Percentiles rank a stretch among this genome's conserved stretches.
Evolutionary conservation across 1,284 basidiomycete species (phyloP).

Genomic region (Trichosporon faecale): DNA sequence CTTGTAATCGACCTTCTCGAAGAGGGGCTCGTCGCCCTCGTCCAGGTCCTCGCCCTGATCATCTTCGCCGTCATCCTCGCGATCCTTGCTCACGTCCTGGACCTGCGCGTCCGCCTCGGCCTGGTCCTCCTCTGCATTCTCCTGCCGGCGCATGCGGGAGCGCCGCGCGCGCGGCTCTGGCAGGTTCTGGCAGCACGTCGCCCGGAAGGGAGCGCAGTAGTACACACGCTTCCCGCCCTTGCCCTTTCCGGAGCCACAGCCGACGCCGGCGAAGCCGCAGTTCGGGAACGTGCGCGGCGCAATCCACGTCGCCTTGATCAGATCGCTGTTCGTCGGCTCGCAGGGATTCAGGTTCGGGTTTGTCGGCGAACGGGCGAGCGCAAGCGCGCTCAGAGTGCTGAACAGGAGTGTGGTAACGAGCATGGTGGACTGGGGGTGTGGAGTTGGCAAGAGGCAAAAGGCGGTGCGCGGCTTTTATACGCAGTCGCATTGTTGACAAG

Average conservation of each 20-base stretch:
- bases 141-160: neutral
- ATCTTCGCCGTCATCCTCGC: neutral
- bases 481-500: neutral
- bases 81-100: neutral
- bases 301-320: neutral
- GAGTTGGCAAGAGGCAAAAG: neutral
- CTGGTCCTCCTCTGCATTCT: neutral
- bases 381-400: neutral
- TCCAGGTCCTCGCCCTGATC: neutral
- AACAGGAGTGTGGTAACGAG: neutral
- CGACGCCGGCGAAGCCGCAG: neutral
- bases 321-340: neutral
- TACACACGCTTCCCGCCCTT: neutral
- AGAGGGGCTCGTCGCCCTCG: neutral
- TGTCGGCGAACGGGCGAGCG: neutral
- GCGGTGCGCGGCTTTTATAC: neutral
- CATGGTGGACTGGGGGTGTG: neutral
- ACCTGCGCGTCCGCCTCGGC: neutral
- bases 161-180: neutral
- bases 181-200: neutral
- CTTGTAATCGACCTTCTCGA: neutral
- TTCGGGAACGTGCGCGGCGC: constrained; percentile 1
- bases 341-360: neutral
- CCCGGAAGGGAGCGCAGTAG: neutral
- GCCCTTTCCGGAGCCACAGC: neutral